Conservation (phyloP, 108 stramenopile species). For the Schizochytrium sp. region DNA sequence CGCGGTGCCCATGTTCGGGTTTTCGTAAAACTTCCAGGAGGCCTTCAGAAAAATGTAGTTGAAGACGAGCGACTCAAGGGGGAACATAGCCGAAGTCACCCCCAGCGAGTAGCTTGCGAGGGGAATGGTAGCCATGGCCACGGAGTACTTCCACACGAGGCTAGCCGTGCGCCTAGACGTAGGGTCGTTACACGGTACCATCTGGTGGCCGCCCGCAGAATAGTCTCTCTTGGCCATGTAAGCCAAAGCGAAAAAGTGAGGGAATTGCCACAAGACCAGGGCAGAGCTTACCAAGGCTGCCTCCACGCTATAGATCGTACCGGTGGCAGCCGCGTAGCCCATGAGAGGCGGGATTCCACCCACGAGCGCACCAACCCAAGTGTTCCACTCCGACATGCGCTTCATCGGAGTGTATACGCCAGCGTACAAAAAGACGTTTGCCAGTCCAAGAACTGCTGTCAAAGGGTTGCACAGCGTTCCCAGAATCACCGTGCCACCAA, state of each 20-base stretch:
- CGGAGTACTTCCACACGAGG: slow-evolving; percentile 85
- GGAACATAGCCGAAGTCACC: slow-evolving; percentile 94
- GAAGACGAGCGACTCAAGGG: slow-evolving; percentile 87
- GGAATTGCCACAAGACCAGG: slow-evolving; percentile 95
- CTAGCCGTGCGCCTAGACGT: slow-evolving; percentile 85
- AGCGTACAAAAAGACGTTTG: slow-evolving; percentile 93
- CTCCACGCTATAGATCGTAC: slow-evolving; percentile 77
- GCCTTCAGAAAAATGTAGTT: slow-evolving; percentile 77
- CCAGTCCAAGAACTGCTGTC: slow-evolving; percentile 87
- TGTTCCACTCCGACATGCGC: slow-evolving; percentile 90
- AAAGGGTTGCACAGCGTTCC: slow-evolving; percentile 88
- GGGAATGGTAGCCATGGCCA: slow-evolving; percentile 87
- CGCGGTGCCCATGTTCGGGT: slow-evolving; percentile 91
- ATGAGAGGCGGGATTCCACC: slow-evolving; percentile 98
- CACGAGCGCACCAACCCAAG: slow-evolving; percentile 97
- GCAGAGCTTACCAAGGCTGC: neutral
- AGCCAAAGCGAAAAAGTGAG: slow-evolving; percentile 96
- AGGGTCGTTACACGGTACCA: slow-evolving; percentile 83
- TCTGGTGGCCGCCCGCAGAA: slow-evolving; percentile 80
- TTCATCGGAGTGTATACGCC: slow-evolving; percentile 97
- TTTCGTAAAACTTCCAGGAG: slow-evolving; percentile 83
- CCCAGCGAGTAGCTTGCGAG: slow-evolving; percentile 82
- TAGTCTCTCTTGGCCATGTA: slow-evolving; percentile 91
- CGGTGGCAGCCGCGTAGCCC: slow-evolving; percentile 95
- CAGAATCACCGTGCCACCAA: slow-evolving; percentile 82